Conservation (phyloP, 257 asterid genomes). For the Nicotiana noctiflora region DNA sequence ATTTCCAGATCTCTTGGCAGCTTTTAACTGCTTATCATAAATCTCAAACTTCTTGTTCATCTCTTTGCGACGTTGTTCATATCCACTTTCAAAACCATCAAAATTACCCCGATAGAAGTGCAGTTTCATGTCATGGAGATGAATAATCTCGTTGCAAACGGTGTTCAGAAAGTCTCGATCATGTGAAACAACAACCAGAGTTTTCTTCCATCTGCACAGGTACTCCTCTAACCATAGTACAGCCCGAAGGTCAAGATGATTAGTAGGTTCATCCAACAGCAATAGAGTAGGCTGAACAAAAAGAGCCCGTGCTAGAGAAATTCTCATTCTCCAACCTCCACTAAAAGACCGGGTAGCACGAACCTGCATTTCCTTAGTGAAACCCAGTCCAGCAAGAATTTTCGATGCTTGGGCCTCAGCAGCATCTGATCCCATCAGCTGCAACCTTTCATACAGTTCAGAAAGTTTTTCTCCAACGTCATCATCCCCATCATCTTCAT, state of each 20-base stretch:
- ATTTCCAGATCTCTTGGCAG: slow-evolving; percentile 53
- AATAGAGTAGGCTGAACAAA: slow-evolving; percentile 63
- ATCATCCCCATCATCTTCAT: slow-evolving; percentile 31
- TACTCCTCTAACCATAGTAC: slow-evolving; percentile 68
- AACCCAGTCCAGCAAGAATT: slow-evolving; percentile 66
- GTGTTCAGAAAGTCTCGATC: slow-evolving; percentile 58
- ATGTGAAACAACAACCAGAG: slow-evolving; percentile 59
- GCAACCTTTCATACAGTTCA: slow-evolving; percentile 52
- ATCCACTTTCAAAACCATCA: slow-evolving; percentile 47
- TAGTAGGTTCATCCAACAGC: slow-evolving; percentile 62
- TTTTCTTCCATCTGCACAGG: slow-evolving; percentile 65
- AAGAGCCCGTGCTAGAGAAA: slow-evolving; percentile 63
- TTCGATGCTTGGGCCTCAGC: slow-evolving; percentile 71
- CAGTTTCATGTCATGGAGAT: slow-evolving; percentile 53
- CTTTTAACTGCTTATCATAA: slow-evolving; percentile 45
- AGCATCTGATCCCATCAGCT: slow-evolving; percentile 66
- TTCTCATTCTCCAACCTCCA: slow-evolving; percentile 81
- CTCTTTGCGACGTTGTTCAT: slow-evolving; percentile 59
- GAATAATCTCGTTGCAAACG: slow-evolving; percentile 54
- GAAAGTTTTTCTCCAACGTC: slow-evolving; percentile 50
- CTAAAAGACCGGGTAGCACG: slow-evolving; percentile 58
- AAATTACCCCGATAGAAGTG: slow-evolving; percentile 56
- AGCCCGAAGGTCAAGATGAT: slow-evolving; percentile 67
- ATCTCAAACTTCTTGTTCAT: slow-evolving; percentile 49
- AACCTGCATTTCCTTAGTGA: slow-evolving; percentile 56